A percentile compares a stretch with the other conserved stretches of the same genome.
Conservation (phyloP, 768 basidiomycete species). For the Lactifluus echinatus region DNA sequence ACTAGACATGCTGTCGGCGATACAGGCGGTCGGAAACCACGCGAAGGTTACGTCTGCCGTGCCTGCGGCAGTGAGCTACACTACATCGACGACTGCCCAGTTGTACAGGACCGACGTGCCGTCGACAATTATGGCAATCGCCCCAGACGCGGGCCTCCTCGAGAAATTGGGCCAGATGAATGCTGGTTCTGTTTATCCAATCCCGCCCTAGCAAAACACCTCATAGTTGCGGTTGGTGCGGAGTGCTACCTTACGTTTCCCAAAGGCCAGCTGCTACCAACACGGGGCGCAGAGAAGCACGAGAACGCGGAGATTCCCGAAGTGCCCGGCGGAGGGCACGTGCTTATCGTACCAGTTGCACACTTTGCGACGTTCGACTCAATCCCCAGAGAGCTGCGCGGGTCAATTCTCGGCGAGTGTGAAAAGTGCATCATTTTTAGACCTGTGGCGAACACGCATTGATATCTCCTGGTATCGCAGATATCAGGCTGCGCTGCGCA, state of each 20-base stretch:
- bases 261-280: constrained; percentile 89
- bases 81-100: constrained; percentile 80
- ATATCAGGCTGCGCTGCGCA: constrained; percentile 68
- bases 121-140: constrained; percentile 26
- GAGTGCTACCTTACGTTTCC: constrained; percentile 96
- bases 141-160: constrained; percentile 49
- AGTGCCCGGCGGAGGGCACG: constrained; percentile 94
- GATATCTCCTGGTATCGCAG: constrained; percentile 29
- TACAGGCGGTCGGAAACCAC: constrained; percentile 76
- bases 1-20: constrained; percentile 69
- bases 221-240: constrained; percentile 86
- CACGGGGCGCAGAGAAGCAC: constrained; percentile 45
- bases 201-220: constrained; percentile 86
- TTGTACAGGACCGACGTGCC: constrained; percentile 45
- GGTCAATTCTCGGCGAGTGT: constrained; percentile 73
- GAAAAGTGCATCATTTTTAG: constrained; percentile 42
- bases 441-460: neutral
- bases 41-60: constrained; percentile 80
- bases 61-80: constrained; percentile 86
- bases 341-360: constrained; percentile 87
- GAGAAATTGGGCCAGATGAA: constrained; percentile 80
- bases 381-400: constrained; percentile 69
- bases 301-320: constrained; percentile 27
- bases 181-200: constrained; percentile 99
- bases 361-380: constrained; percentile 86